Conservation (phyloP, 2,329 filamentous ascomycete genomes). For the Curvularia sp. region DNA sequence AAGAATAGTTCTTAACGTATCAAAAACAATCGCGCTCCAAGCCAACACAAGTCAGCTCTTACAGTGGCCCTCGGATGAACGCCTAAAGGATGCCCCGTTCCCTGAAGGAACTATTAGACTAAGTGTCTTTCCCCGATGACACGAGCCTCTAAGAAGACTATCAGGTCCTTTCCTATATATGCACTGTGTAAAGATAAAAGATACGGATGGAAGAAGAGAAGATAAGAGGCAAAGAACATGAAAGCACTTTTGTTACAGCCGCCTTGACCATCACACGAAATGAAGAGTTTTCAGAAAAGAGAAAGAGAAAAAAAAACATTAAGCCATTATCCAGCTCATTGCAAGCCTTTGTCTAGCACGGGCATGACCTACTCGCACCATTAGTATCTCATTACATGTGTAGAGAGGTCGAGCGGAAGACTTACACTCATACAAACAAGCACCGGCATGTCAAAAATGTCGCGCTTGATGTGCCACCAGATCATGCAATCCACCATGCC, state of each 20-base stretch:
- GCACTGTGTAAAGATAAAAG: background rate
- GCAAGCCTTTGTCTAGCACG: slow-evolving; percentile 38
- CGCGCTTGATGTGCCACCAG: slow-evolving; percentile 95
- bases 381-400: slow-evolving; percentile 17
- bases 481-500: slow-evolving; percentile 95
- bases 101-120: slow-evolving; percentile 2
- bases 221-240: background rate
- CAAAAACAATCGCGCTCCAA: background rate
- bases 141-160: background rate
- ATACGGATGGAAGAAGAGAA: background rate
- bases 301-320: background rate
- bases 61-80: background rate
- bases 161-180: background rate
- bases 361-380: slow-evolving; percentile 37
- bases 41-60: background rate
- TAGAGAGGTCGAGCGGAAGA: slow-evolving; percentile 36
- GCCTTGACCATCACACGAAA: background rate
- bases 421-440: slow-evolving; percentile 97
- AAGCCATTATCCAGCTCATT: slow-evolving; percentile 11
- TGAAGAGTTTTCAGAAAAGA: too few relatives aligned
- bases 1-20: background rate
- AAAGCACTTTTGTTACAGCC: slow-evolving; percentile 14
- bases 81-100: background rate
- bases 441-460: slow-evolving; percentile 98
- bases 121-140: background rate